Evolutionary conservation across 108 stramenopile genomes (phyloP).

Genomic region (Cyclotella baltica): DNA sequence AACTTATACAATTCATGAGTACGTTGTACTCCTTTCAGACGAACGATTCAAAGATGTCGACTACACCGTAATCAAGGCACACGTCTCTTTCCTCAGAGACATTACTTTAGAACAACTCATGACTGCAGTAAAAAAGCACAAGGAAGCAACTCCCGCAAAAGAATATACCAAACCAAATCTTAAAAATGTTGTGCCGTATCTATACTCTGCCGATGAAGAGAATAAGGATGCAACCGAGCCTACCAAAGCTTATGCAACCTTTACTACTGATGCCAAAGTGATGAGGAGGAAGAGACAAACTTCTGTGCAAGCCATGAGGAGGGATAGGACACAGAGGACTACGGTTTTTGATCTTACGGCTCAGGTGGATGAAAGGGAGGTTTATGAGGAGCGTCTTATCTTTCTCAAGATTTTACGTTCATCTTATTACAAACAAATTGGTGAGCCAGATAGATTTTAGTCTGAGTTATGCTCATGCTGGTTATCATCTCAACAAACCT

Average conservation of each 20-base stretch:
- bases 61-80: slow-evolving; percentile 7
- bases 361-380: not conserved
- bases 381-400: slow-evolving; percentile 11
- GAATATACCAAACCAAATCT: slow-evolving; percentile 62
- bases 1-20: not conserved
- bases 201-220: slow-evolving; percentile 16
- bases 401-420: slow-evolving; percentile 50
- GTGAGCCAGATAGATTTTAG: slow-evolving; percentile 46
- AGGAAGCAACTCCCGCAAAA: slow-evolving; percentile 31
- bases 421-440: slow-evolving; percentile 56
- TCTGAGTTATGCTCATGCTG: slow-evolving; percentile 38
- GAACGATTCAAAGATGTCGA: slow-evolving; percentile 1
- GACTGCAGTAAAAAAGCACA: slow-evolving; percentile 54
- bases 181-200: slow-evolving; percentile 53
- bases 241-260: not conserved
- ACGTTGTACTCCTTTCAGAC: slow-evolving; percentile 17
- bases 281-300: slow-evolving; percentile 1
- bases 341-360: not conserved
- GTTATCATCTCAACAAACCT: slow-evolving; percentile 19
- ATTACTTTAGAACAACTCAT: slow-evolving; percentile 59
- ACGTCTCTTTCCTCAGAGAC: slow-evolving; percentile 19
- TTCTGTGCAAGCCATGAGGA: slow-evolving; percentile 8
- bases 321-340: slow-evolving; percentile 4
- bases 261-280: not conserved
- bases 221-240: slow-evolving; percentile 16